Conservation (phyloP, 352 stramenopile species). For the Pythium aquatile region DNA sequence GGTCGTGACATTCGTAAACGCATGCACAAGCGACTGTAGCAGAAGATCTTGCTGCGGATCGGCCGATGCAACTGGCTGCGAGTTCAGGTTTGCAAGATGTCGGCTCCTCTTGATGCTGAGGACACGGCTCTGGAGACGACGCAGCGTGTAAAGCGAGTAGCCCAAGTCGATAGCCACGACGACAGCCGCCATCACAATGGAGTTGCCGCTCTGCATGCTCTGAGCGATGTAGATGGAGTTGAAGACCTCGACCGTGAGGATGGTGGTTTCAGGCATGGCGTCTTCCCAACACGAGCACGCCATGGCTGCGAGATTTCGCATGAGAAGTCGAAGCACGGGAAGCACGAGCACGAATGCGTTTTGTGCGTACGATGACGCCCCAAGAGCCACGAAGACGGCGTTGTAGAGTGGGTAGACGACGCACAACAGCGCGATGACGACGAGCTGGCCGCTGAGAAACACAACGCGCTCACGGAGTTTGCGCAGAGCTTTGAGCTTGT, state of each 20-base stretch:
- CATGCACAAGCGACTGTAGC: too few relatives aligned
- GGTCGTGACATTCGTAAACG: too few relatives aligned
- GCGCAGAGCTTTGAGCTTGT: not conserved
- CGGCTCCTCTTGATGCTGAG: too few relatives aligned
- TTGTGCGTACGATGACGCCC: not conserved
- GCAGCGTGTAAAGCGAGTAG: not conserved
- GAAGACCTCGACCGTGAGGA: slow-evolving; percentile 40
- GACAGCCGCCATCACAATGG: slow-evolving; percentile 29
- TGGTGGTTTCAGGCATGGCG: slow-evolving; percentile 26
- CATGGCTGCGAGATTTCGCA: slow-evolving; percentile 31
- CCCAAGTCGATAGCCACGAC: not conserved
- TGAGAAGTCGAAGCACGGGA: slow-evolving; percentile 20
- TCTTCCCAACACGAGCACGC: slow-evolving; percentile 25
- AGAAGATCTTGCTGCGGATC: too few relatives aligned
- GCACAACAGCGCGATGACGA: not conserved
- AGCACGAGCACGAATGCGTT: slow-evolving; percentile 6
- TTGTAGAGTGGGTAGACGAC: slow-evolving; percentile 6
- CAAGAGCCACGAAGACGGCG: slow-evolving; percentile 11
- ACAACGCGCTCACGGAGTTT: not conserved
- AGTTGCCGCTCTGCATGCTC: slow-evolving; percentile 33
- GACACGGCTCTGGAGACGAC: too few relatives aligned
- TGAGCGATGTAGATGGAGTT: slow-evolving; percentile 31
- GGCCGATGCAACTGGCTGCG: too few relatives aligned
- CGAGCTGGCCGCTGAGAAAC: not conserved
- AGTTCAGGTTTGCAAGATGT: too few relatives aligned